phyloP scores from a whole-genome alignment of 177 flowering plant species.

The Telopea speciosissima region DNA sequence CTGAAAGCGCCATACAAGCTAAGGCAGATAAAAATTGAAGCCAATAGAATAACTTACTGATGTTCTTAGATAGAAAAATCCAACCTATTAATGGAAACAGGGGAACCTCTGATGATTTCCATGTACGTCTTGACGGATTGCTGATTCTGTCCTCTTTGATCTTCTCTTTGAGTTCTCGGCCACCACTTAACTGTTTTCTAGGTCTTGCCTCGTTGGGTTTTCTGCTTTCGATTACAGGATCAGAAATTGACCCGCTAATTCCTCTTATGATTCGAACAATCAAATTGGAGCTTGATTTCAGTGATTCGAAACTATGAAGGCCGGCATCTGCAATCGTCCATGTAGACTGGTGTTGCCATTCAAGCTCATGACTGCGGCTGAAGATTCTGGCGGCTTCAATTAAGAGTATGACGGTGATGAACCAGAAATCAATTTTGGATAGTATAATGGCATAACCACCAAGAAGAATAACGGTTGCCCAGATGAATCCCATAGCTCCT shows the following conservation, averaged over 20 bases:
- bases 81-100: conserved; percentile 66
- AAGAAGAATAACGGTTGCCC: conserved; percentile 96
- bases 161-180: conserved; percentile 5
- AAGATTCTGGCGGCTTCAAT: conserved; percentile 83
- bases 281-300: conserved; percentile 44
- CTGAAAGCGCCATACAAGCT: conserved; percentile 66
- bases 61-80: conserved; percentile 64
- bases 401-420: conserved; percentile 62
- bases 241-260: conserved; percentile 20
- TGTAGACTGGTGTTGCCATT: conserved; percentile 92
- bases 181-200: too few species aligned
- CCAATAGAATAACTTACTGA: conserved; percentile 78
- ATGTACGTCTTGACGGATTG: conserved; percentile 40
- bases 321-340: conserved; percentile 77
- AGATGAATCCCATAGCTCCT: conserved; percentile 87
- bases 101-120: conserved; percentile 79
- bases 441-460: conserved; percentile 89
- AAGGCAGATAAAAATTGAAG: conserved; percentile 74
- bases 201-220: too few species aligned
- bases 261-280: conserved; percentile 20
- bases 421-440: conserved; percentile 78
- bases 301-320: conserved; percentile 46
- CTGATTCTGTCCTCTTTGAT: conserved; percentile 3
- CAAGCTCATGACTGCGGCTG: conserved; percentile 91
- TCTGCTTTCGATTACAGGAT: too few species aligned